Conservation (phyloP, 306 rosid genomes). For the Clitoria ternatea region DNA sequence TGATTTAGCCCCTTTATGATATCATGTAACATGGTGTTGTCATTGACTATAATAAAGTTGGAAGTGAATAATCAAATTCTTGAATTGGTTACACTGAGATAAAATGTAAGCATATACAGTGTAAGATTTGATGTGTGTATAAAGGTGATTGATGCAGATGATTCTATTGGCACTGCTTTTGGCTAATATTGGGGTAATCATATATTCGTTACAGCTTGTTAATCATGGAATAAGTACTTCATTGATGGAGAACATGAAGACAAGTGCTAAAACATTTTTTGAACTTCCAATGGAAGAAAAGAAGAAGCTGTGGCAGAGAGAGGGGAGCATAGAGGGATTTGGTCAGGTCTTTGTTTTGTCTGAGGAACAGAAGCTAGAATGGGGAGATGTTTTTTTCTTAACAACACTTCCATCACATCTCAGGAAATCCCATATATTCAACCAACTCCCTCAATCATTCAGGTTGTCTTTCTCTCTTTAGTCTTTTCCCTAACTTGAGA, state of each 20-base stretch:
- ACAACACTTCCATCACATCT: slow-evolving; percentile 19
- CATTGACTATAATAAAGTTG: no score
- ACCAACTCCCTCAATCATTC: slow-evolving; percentile 36
- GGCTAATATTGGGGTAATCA: no score
- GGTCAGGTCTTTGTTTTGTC: slow-evolving; percentile 45
- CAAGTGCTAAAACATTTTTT: slow-evolving; percentile 24
- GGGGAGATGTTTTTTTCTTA: slow-evolving; percentile 38
- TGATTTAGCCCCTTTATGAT: no score
- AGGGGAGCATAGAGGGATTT: slow-evolving; percentile 39
- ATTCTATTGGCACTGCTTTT: background rate
- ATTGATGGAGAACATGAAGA: slow-evolving; percentile 40
- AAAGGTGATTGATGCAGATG: no score
- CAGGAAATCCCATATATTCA: slow-evolving; percentile 47
- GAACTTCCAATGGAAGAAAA: slow-evolving; percentile 43
- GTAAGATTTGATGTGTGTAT: no score
- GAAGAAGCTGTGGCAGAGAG: slow-evolving; percentile 26
- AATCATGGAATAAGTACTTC: slow-evolving; percentile 35
- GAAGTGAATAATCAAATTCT: no score
- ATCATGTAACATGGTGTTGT: no score
- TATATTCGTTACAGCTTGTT: slow-evolving; percentile 9
- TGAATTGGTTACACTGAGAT: no score
- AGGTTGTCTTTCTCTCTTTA: slow-evolving; percentile 5
- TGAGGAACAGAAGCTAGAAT: slow-evolving; percentile 48
- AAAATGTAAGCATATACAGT: no score
- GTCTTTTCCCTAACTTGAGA: no score